Percentiles rank a stretch among this genome's conserved stretches.
phyloP scores from a whole-genome alignment of 1,139 yeast species.

The Magnusiomyces fungicola region DNA sequence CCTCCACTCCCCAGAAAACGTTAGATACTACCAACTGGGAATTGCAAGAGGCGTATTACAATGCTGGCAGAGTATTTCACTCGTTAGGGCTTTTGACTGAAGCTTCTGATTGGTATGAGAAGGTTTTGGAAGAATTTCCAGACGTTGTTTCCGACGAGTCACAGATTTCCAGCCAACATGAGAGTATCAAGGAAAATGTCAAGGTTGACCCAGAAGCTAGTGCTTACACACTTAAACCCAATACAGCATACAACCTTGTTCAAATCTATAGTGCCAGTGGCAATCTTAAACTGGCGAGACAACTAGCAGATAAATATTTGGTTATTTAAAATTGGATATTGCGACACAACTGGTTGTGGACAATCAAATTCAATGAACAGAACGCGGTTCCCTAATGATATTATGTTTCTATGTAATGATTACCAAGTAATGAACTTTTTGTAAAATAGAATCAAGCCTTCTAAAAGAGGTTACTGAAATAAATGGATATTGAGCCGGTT shows the following conservation, averaged over 20 bases:
- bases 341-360: too few relatives aligned
- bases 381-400: too few relatives aligned
- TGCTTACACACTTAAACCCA: slow-evolving; percentile 54
- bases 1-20: neutral
- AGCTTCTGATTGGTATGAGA: slow-evolving; percentile 66
- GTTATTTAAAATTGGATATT: slow-evolving; percentile 22
- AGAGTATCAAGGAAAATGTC: neutral
- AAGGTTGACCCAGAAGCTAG: slow-evolving; percentile 18
- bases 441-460: too few relatives aligned
- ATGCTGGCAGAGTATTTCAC: slow-evolving; percentile 80
- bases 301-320: slow-evolving; percentile 58
- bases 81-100: slow-evolving; percentile 65
- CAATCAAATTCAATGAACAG: too few relatives aligned
- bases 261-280: slow-evolving; percentile 72
- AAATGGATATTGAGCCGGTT: too few relatives aligned
- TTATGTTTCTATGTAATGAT: too few relatives aligned
- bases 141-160: slow-evolving; percentile 19
- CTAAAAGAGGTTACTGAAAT: too few relatives aligned
- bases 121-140: slow-evolving; percentile 41
- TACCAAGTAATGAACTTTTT: too few relatives aligned
- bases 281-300: slow-evolving; percentile 55
- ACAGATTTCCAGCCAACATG: neutral
- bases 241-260: slow-evolving; percentile 80
- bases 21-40: slow-evolving; percentile 40
- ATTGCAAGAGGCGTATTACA: slow-evolving; percentile 72